These are phyloP conservation scores for Epichloe bromicola DNA, from an alignment of 2,329 filamentous ascomycete species.

Conservation along the genomic window DNA sequence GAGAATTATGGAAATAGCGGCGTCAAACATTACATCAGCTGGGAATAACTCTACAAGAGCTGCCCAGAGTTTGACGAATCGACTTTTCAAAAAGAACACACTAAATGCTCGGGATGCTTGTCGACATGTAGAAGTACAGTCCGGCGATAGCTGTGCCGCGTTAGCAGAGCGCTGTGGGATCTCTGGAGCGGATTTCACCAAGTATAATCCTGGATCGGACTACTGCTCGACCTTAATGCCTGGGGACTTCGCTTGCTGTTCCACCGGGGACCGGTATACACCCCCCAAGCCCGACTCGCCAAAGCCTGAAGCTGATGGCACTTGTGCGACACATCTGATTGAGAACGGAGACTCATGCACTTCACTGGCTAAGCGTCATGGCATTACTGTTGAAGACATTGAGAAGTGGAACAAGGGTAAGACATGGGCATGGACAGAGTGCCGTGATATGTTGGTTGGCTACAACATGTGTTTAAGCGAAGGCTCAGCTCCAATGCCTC, in stretches of 20 bases:
- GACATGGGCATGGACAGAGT: slow-evolving; percentile 15
- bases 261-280: slow-evolving; percentile 15
- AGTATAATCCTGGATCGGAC: slow-evolving; percentile 22
- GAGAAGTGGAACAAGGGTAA: slow-evolving; percentile 15
- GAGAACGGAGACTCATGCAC: slow-evolving; percentile 20
- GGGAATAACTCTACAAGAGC: background rate
- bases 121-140: slow-evolving; percentile 17
- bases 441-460: background rate
- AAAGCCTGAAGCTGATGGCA: slow-evolving; percentile 21
- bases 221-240: slow-evolving; percentile 10
- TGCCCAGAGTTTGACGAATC: background rate
- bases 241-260: slow-evolving; percentile 24
- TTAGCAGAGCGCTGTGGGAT: slow-evolving; percentile 28
- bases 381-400: slow-evolving; percentile 9
- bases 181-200: slow-evolving; percentile 21
- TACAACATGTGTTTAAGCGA: slow-evolving; percentile 11
- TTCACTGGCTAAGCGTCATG: slow-evolving; percentile 13
- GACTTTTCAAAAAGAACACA: background rate
- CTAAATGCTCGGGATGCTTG: slow-evolving; percentile 5
- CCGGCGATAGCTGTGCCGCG: slow-evolving; percentile 23
- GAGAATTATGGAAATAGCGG: background rate
- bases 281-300: slow-evolving; percentile 17
- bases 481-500: slow-evolving; percentile 12
- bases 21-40: background rate
- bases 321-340: slow-evolving; percentile 21